Conservation (phyloP, 352 stramenopile species). For the Phytophthora hibernalis region DNA sequence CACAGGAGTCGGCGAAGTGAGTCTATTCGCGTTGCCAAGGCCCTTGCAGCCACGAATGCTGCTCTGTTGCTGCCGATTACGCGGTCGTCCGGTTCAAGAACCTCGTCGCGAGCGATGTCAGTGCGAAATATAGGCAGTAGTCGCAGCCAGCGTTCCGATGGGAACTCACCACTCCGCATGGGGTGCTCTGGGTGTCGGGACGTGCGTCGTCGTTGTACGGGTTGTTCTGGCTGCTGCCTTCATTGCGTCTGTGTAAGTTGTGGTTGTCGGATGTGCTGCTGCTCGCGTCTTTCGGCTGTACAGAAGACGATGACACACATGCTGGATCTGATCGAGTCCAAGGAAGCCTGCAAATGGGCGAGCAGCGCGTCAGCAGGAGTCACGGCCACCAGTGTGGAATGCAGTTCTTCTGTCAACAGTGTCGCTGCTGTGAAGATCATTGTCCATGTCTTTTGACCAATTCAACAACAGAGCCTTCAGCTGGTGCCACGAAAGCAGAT, state of each 20-base stretch:
- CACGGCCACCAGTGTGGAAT: constrained; percentile 43
- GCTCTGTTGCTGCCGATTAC: constrained; percentile 13
- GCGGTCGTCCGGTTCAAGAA: constrained; percentile 22
- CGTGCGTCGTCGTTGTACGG: constrained; percentile 62
- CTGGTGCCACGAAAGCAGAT: not conserved
- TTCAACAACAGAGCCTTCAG: constrained; percentile 3
- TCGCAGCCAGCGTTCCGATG: constrained; percentile 15
- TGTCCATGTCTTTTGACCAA: constrained; percentile 42
- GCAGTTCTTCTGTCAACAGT: constrained; percentile 46
- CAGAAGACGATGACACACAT: constrained; percentile 70
- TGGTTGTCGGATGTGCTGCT: constrained; percentile 79
- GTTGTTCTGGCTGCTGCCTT: constrained; percentile 68
- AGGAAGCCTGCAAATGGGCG: constrained; percentile 69
- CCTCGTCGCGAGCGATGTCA: constrained; percentile 27
- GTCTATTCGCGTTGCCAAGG: constrained; percentile 41
- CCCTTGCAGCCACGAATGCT: constrained; percentile 30
- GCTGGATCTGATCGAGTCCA: constrained; percentile 62
- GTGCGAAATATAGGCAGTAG: constrained; percentile 26
- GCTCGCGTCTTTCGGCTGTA: constrained; percentile 54
- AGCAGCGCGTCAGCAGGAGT: constrained; percentile 26
- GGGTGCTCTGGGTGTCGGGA: constrained; percentile 73
- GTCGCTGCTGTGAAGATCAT: constrained; percentile 49
- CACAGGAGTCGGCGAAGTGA: constrained; percentile 34
- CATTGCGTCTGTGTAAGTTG: constrained; percentile 79
- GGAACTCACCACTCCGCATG: constrained; percentile 54